Evolutionary conservation across 768 basidiomycete genomes (phyloP).

Genomic region (Termitomyces sp.): DNA sequence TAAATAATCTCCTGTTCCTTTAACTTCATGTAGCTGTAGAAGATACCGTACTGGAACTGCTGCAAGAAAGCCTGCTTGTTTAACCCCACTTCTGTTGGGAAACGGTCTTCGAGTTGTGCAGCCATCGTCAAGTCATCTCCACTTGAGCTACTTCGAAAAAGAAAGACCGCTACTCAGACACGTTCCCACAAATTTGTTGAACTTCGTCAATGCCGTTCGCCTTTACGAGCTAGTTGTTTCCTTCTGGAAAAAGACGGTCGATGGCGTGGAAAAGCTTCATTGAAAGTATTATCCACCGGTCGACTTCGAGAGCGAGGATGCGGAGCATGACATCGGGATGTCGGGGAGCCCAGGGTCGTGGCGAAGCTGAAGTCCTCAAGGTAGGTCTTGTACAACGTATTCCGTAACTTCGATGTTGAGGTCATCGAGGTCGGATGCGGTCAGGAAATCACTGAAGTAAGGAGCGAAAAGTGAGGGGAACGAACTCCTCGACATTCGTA

Average conservation of each 20-base stretch:
- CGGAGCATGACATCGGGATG: conserved; percentile 87
- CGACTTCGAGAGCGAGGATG: conserved; percentile 94
- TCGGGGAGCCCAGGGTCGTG: conserved; percentile 74
- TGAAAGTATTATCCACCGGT: conserved; percentile 96
- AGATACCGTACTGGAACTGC: conserved; percentile 92
- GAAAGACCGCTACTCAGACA: conserved; percentile 88
- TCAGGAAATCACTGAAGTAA: conserved; percentile 94
- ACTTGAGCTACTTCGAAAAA: conserved; percentile 47
- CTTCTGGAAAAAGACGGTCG: conserved; percentile 90
- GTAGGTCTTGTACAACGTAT: conserved; percentile 98
- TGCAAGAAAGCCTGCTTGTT: conserved; percentile 96
- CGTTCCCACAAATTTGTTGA: conserved; percentile 76
- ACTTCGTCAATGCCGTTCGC: conserved; percentile 97
- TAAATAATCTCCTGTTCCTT: conserved; percentile 95
- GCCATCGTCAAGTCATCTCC: conserved; percentile 39
- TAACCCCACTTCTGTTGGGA: conserved; percentile 85
- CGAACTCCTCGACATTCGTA: conserved; percentile 97
- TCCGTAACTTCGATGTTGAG: conserved; percentile 99
- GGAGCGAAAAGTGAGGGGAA: conserved; percentile 50
- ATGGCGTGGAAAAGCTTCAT: conserved; percentile 91
- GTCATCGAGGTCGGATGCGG: conserved; percentile 94
- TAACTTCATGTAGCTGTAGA: conserved; percentile 88
- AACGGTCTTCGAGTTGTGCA: conserved; percentile 82
- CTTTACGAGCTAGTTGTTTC: conserved; percentile 88
- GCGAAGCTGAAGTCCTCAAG: conserved; percentile 94